phyloP scores from a whole-genome alignment of 192 early-diverging fungal genomes.

The Dispira simplex region DNA sequence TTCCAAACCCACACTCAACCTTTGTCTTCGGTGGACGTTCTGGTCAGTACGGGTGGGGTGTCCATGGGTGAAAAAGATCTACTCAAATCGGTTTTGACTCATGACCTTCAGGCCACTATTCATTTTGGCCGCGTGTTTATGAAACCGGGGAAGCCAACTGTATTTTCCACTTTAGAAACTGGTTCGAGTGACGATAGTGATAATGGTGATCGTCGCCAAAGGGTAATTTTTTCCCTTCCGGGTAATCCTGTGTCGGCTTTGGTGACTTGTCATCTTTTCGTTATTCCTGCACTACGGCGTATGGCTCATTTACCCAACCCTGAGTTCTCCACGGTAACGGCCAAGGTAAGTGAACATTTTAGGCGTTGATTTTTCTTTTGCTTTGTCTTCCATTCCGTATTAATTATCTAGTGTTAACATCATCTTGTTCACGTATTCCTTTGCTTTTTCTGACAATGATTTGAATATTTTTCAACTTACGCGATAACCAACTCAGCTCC shows the following conservation, averaged over 20 bases:
- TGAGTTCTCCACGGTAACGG: slow-evolving; percentile 31
- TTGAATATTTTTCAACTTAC: too few relatives aligned
- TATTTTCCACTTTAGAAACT: slow-evolving; percentile 63
- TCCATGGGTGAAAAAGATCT: slow-evolving; percentile 97
- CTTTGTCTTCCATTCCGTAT: not conserved
- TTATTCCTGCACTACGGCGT: slow-evolving; percentile 64
- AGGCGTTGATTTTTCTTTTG: not conserved
- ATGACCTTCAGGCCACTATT: slow-evolving; percentile 54
- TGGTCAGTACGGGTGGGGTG: slow-evolving; percentile 89
- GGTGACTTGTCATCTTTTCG: slow-evolving; percentile 85
- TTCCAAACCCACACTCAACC: slow-evolving; percentile 12
- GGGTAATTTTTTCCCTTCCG: slow-evolving; percentile 76
- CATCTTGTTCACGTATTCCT: not conserved
- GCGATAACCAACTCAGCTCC: slow-evolving; percentile 19
- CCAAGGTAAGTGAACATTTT: slow-evolving; percentile 32
- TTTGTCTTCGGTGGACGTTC: slow-evolving; percentile 40
- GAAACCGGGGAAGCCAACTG: slow-evolving; percentile 94
- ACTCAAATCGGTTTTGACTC: slow-evolving; percentile 74
- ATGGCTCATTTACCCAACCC: slow-evolving; percentile 48
- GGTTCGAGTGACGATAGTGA: slow-evolving; percentile 8
- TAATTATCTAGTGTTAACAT: not conserved
- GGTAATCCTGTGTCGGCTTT: slow-evolving; percentile 90
- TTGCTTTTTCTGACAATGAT: not conserved
- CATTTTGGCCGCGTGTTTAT: slow-evolving; percentile 83
- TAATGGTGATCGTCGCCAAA: slow-evolving; percentile 13